Base-by-base conservation (phyloP, 1,139 yeast genomes). In the Kurtzmaniella natalensis region DNA sequence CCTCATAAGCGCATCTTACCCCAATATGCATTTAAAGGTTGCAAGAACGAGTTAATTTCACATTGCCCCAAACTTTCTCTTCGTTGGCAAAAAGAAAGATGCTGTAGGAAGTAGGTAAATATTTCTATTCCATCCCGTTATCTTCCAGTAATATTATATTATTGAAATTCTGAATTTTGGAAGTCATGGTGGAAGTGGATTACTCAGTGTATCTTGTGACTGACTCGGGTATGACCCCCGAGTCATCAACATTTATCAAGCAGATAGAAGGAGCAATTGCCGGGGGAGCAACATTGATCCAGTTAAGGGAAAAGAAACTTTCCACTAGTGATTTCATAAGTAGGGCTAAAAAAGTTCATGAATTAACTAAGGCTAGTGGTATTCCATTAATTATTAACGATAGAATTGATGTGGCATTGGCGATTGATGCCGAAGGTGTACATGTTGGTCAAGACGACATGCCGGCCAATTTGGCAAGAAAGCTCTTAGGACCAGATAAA, bases 391-490 rank as follows among this genome's bases (percentile, higher is more conserved):
- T 89, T 22, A 88, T 89, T 49, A 87, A 89, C 50, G 96, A 89
- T 51, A 63, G 96, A 31, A 73, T 87, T 6, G 97, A 89, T 51
- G 87, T 89, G 5, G 96, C 96, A 0, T 61, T 88, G 34, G 96
- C 96, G 0, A 68, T 86, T 36, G 94, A 76, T 47, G 95, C 95
- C 0, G 96, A 88, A 39, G 95, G 95, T 23, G 82, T 89, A 11
- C 97, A 89, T 60, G 87, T 89, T 15, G 97, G 97, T 1, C 96
- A 88, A 55, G 92, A 82, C 38, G 97, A 89, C 51, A 84, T 89
- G 86, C 72, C 72, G 2, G 81, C 82, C 2, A 55, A 57, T 1
- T 44, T 68, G 18, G 94, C 77, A 1, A 58, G 96, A 27, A 53
- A 64, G 45, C 48, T 85, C 27, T 57, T 89, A 17, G 96, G 96